phyloP scores from a whole-genome alignment of 306 rosid genomes.

The Acacia crassicarpa region DNA sequence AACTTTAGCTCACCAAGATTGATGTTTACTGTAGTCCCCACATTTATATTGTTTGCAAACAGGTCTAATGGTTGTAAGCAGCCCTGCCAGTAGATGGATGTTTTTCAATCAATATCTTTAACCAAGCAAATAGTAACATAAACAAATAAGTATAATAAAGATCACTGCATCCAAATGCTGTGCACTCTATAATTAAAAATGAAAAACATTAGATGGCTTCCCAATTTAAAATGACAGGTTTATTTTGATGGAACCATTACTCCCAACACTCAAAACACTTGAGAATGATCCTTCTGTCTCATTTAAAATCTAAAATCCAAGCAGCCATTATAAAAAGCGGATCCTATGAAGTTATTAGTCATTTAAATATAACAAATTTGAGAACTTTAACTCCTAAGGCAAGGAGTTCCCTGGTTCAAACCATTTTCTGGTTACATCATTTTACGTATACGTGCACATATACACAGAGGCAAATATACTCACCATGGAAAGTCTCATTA shows the following conservation, averaged over 20 bases:
- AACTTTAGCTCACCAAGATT: conserved; percentile 88
- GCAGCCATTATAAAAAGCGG: background rate
- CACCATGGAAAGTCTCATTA: conserved; percentile 30
- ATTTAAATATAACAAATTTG: background rate
- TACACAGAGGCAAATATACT: conserved; percentile 31
- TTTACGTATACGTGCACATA: background rate
- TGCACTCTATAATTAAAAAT: background rate
- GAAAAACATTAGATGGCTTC: conserved; percentile 17
- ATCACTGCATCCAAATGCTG: conserved; percentile 21
- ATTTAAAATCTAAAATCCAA: background rate
- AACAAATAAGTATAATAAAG: background rate
- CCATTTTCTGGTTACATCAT: conserved; percentile 15
- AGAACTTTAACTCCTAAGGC: background rate
- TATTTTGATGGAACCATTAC: background rate
- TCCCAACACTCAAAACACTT: background rate
- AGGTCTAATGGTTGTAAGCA: conserved; percentile 79
- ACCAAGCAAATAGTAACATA: conserved; percentile 20
- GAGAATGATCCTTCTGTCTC: conserved; percentile 9
- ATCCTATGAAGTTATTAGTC: background rate
- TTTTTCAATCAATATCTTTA: conserved; percentile 22
- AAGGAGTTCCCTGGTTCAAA: conserved; percentile 31
- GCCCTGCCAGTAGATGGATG: conserved; percentile 52
- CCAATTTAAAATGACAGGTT: background rate
- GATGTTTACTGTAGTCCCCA: conserved; percentile 64
- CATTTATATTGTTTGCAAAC: conserved; percentile 70